These are phyloP conservation scores for Russula griseocarnosa DNA, from an alignment of 768 basidiomycete genomes.

Conservation along the genomic window DNA sequence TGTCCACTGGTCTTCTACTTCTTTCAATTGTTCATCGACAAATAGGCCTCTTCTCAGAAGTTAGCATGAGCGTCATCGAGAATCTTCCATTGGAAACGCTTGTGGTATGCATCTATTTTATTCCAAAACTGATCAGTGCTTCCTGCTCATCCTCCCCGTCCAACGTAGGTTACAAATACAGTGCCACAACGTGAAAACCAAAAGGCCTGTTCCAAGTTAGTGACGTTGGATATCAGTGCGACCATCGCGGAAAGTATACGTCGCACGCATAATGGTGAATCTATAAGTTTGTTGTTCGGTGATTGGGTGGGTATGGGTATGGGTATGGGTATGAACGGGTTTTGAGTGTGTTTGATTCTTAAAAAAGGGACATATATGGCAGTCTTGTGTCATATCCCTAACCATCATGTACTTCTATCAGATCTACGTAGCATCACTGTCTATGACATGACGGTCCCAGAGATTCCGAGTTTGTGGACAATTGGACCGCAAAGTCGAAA, in stretches of 20 bases:
- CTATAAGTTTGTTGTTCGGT: slow-evolving; percentile 82
- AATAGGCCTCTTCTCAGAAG: slow-evolving; percentile 77
- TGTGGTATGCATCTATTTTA: slow-evolving; percentile 55
- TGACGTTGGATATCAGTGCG: slow-evolving; percentile 85
- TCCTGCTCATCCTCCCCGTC: slow-evolving; percentile 1
- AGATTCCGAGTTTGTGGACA: too few species aligned
- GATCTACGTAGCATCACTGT: background rate
- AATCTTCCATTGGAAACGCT: slow-evolving; percentile 76
- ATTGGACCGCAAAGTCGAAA: too few species aligned
- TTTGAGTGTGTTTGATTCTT: background rate
- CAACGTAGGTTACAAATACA: slow-evolving; percentile 82
- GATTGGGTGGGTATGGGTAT: slow-evolving; percentile 62
- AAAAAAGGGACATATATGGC: background rate
- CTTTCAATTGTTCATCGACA: background rate
- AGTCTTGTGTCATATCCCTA: background rate
- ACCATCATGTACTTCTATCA: slow-evolving; percentile 11
- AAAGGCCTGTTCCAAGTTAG: slow-evolving; percentile 63
- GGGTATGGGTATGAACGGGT: slow-evolving; percentile 35
- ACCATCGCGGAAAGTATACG: slow-evolving; percentile 96
- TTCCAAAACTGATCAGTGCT: background rate
- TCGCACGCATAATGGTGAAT: slow-evolving; percentile 90
- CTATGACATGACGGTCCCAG: too few species aligned
- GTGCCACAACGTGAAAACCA: slow-evolving; percentile 78
- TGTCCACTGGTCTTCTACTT: slow-evolving; percentile 19
- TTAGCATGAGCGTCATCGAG: slow-evolving; percentile 62